Percentiles rank a stretch among this genome's conserved stretches.
phyloP scores from a whole-genome alignment of 805 yeast species.

The Metschnikowia cerradonensis region DNA sequence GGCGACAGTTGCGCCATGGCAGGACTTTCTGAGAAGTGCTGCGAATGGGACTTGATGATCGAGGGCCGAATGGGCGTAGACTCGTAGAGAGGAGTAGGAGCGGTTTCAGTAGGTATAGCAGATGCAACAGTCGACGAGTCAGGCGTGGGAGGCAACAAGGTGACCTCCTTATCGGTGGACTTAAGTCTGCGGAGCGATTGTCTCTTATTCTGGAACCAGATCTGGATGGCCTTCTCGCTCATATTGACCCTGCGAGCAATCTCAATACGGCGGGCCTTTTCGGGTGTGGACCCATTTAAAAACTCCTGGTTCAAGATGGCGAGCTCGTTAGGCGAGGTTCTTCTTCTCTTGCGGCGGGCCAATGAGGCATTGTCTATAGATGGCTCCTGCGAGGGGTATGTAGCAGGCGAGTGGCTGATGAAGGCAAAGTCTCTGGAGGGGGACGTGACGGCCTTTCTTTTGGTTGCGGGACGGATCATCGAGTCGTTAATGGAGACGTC shows the following conservation, averaged over 20 bases:
- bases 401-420: slow-evolving; percentile 87
- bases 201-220: slow-evolving; percentile 96
- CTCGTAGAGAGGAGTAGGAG: slow-evolving; percentile 7
- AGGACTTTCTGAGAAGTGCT: slow-evolving; percentile 9
- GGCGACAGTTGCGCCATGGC: slow-evolving; percentile 16
- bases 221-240: slow-evolving; percentile 98
- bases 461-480: slow-evolving; percentile 17
- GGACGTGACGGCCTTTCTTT: slow-evolving; percentile 21
- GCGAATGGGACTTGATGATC: slow-evolving; percentile 12
- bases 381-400: slow-evolving; percentile 81
- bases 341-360: slow-evolving; percentile 91
- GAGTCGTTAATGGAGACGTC: slow-evolving; percentile 10
- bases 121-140: slow-evolving; percentile 10
- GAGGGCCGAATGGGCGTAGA: slow-evolving; percentile 15
- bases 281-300: slow-evolving; percentile 73
- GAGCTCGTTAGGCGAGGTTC: slow-evolving; percentile 87
- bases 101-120: slow-evolving; percentile 1
- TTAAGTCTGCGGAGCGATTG: slow-evolving; percentile 65
- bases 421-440: slow-evolving; percentile 60
- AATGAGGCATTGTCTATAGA: slow-evolving; percentile 84
- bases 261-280: slow-evolving; percentile 65
- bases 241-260: slow-evolving; percentile 80
- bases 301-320: slow-evolving; percentile 79
- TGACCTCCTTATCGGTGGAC: slow-evolving; percentile 35
- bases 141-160: slow-evolving; percentile 43